Evolutionary conservation across 345 rosid genomes (phyloP), one percentile per base, ranked within the genome.

Genomic region (Eucalyptus grandis): DNA sequence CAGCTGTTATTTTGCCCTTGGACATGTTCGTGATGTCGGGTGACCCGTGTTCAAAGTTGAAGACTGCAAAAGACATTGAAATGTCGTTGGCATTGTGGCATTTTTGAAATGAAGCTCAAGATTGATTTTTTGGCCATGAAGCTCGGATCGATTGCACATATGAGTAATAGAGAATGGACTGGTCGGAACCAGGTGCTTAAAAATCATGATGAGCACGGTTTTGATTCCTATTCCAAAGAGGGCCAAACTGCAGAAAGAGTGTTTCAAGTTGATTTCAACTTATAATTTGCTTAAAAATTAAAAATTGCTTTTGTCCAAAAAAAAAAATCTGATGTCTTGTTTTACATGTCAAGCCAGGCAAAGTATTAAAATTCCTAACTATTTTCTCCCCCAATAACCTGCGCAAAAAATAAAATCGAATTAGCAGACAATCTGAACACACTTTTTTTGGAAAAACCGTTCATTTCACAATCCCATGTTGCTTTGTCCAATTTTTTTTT

Each of bases 1-100:
- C 43, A 67, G 80, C 0, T 67, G 40, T 31, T 13, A 27, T 27
- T 1, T 0, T 60, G 0, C 69, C 26, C 69, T 60, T 0, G 7
- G 31, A 27, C 31, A 27, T 53, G 69, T 27, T 27, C 69, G 31
- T 1, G 69, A 60, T 0, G 4, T 1, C 8, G 7, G 1, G 69
- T 12, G 69, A 60, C 67, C 8, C 4, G 69, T 6, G 31, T 60
- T 60, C 0, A 0, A 60, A 60, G 31, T 27, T 0, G 31, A 60
- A 60, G 14, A 30, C 69, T 22, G 69, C 69, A 60, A 17, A 26
- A 60, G 0, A 11, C n/a, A 60, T 0, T 60, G 69, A 7, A 60
- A 60, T 13, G 14, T 12, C 15, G 0, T 60, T 13, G 69, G 15
- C 15, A 60, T 27, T 60, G n/a, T n/a, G n/a, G n/a, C n/a, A n/a